phyloP scores from a whole-genome alignment of 2,329 filamentous ascomycete species.

The Sclerotinia borealis region DNA sequence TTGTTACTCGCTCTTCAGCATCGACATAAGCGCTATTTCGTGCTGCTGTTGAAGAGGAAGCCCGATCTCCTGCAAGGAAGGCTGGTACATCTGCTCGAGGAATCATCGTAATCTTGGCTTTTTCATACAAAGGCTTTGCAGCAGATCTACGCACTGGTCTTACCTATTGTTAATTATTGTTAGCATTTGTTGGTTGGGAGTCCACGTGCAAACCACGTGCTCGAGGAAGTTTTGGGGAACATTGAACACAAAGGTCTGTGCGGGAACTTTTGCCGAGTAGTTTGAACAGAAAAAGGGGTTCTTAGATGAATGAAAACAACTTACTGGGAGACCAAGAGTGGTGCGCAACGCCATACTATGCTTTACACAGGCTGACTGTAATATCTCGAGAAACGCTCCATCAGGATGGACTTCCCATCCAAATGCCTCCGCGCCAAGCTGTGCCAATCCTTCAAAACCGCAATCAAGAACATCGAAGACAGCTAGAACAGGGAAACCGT shows the following conservation, averaged over 20 bases:
- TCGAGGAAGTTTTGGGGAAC: not conserved
- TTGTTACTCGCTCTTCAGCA: not conserved
- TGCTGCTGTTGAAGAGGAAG: not conserved
- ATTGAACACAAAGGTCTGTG: not conserved
- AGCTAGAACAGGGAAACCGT: constrained; percentile 28
- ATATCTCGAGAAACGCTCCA: constrained; percentile 15
- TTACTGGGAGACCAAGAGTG: constrained; percentile 6
- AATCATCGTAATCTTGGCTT: constrained; percentile 17
- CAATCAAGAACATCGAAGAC: constrained; percentile 29
- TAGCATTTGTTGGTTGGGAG: not conserved
- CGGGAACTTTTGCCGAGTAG: not conserved
- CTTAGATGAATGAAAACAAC: not conserved
- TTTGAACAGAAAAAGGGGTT: not conserved
- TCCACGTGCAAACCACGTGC: not conserved
- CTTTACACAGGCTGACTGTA: constrained; percentile 24
- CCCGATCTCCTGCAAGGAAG: constrained; percentile 2
- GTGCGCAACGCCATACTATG: constrained; percentile 16
- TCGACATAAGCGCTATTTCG: not conserved
- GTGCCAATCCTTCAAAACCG: constrained; percentile 14
- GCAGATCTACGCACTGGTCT: constrained; percentile 12
- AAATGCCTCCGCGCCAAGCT: constrained; percentile 12
- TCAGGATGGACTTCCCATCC: constrained; percentile 25
- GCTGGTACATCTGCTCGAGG: constrained; percentile 16
- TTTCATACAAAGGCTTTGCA: constrained; percentile 14
- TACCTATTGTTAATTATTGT: not conserved